A percentile compares a stretch with the other conserved stretches of the same genome.
Evolutionary conservation across 78 protist genomes (phyloP).

Genomic region (Creolimax fragrantissima): DNA sequence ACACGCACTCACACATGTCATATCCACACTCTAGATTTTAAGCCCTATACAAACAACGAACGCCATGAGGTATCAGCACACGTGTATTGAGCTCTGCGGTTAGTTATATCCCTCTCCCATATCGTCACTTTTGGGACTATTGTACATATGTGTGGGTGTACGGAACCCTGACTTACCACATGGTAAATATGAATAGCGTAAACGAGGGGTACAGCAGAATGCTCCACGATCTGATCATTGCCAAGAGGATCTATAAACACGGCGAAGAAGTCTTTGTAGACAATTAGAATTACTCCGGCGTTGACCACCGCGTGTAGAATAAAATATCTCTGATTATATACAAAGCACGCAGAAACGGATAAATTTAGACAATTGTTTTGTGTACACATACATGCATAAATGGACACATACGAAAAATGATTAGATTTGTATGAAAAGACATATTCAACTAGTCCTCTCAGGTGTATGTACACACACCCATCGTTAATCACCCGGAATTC

Average conservation of each 20-base stretch:
- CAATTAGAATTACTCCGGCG: background rate
- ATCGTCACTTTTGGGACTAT: no score
- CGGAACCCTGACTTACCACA: conserved; percentile 1
- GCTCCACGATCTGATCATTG: background rate
- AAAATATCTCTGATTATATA: background rate
- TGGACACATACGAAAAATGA: background rate
- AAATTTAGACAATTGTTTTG: background rate
- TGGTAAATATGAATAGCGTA: background rate
- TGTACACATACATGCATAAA: background rate
- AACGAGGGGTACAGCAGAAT: background rate
- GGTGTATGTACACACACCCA: no score
- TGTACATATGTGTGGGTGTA: no score
- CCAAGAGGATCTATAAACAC: background rate
- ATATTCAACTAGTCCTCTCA: no score
- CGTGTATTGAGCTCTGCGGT: no score
- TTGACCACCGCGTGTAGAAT: background rate
- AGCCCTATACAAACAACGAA: no score
- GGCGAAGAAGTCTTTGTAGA: background rate
- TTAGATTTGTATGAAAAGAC: background rate
- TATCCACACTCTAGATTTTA: no score
- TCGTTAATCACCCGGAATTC: no score
- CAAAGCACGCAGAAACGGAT: no score
- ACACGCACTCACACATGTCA: no score
- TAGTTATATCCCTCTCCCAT: no score
- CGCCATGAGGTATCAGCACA: no score